phyloP scores from a whole-genome alignment of 2,329 filamentous ascomycete species.

The Cyanodermella asteris region DNA sequence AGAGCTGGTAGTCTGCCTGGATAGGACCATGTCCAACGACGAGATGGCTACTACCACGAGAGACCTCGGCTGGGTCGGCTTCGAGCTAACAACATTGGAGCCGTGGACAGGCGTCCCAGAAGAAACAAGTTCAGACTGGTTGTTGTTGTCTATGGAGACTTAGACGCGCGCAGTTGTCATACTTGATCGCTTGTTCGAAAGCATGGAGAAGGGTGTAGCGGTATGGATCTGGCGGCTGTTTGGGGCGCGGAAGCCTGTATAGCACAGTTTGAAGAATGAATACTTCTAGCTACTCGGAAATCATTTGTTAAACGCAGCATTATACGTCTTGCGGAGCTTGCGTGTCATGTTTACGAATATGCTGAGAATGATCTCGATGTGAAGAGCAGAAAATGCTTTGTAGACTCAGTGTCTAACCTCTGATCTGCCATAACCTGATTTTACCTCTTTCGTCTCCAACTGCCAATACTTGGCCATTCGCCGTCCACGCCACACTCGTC shows the following conservation, averaged over 20 bases:
- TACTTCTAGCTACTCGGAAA: no score
- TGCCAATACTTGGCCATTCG: conserved; percentile 46
- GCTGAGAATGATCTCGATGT: no score
- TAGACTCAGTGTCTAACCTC: conserved; percentile 35
- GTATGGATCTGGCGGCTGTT: no score
- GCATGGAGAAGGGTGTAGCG: no score
- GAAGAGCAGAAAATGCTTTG: no score
- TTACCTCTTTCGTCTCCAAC: conserved; percentile 79
- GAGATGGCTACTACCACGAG: conserved; percentile 49
- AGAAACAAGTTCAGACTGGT: conserved; percentile 54
- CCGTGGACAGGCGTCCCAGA: conserved; percentile 44
- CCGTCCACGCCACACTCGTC: conserved; percentile 48
- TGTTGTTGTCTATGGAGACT: conserved; percentile 76
- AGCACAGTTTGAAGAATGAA: no score
- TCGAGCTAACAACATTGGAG: conserved; percentile 60
- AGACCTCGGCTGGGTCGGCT: conserved; percentile 84
- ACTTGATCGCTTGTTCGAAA: no score
- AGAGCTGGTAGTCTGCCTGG: conserved; percentile 60
- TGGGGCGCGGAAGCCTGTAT: no score
- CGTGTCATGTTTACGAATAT: no score
- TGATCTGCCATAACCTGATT: conserved; percentile 78
- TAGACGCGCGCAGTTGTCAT: no score
- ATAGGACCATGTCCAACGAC: conserved; percentile 41
- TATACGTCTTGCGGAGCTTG: no score
- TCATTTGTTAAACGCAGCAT: no score